These are phyloP conservation scores for Cordyceps sp. DNA, from an alignment of 2,329 filamentous ascomycete species.

Conservation along the genomic window DNA sequence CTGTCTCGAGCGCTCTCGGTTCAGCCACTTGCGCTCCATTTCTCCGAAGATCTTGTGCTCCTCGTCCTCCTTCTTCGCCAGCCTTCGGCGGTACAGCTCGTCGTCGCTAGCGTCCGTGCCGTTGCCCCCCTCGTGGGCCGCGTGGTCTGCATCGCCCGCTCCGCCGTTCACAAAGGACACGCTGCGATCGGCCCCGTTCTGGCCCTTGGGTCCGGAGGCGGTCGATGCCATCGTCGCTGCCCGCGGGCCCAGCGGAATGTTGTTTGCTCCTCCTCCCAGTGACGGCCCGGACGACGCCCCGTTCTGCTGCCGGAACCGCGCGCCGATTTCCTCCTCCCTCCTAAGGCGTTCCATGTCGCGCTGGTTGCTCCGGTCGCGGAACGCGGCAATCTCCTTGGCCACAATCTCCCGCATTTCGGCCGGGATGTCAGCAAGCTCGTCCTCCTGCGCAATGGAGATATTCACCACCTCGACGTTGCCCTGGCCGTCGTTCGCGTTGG, in stretches of 20 bases:
- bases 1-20: constrained; percentile 68
- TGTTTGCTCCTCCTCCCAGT: constrained; percentile 46
- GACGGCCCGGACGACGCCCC: constrained; percentile 31
- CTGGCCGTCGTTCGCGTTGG: constrained; percentile 41
- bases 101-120: constrained; percentile 78
- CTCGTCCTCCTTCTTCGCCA: constrained; percentile 56
- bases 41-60: constrained; percentile 69
- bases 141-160: constrained; percentile 60
- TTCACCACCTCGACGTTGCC: constrained; percentile 73
- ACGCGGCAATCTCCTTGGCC: constrained; percentile 82
- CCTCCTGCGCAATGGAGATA: constrained; percentile 73
- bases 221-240: constrained; percentile 39
- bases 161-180: constrained; percentile 71
- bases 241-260: constrained; percentile 18
- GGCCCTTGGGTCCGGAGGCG: constrained; percentile 48
- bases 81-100: constrained; percentile 60
- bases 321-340: constrained; percentile 84
- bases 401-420: constrained; percentile 93
- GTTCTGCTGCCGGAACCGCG: constrained; percentile 62
- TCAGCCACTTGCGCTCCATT: constrained; percentile 78
- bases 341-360: constrained; percentile 77
- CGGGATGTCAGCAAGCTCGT: constrained; percentile 89
- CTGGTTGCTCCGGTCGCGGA: constrained; percentile 78
- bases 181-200: constrained; percentile 41
- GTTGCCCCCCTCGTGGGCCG: no score